Evolutionary conservation across 2,329 filamentous ascomycete genomes (phyloP).

Genomic region (Fusarium sp.): DNA sequence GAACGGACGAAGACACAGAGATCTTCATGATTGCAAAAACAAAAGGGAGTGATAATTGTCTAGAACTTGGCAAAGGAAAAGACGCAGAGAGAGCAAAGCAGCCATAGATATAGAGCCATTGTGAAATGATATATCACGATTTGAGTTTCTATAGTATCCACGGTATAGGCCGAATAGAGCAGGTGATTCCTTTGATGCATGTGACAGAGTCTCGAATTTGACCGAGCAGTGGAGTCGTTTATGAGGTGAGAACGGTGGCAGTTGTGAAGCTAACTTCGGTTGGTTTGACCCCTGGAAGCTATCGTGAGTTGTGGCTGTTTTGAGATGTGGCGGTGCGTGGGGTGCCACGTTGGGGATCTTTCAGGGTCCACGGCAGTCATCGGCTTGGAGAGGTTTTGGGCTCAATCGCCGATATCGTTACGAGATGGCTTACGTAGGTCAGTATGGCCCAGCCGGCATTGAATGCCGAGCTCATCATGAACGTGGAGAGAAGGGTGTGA

Average conservation of each 20-base stretch:
- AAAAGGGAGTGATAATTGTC: no score
- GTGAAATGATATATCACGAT: neutral
- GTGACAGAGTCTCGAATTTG: conserved; percentile 2
- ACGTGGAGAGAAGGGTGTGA: no score
- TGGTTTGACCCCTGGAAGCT: conserved; percentile 1
- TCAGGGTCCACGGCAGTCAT: no score
- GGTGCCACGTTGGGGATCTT: no score
- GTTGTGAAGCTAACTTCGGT: conserved; percentile 12
- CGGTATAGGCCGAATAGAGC: conserved; percentile 12
- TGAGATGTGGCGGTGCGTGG: no score
- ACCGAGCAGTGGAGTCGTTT: conserved; percentile 1
- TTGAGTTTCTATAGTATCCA: neutral
- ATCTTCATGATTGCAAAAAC: conserved; percentile 13
- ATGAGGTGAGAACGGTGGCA: conserved; percentile 12
- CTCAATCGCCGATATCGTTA: no score
- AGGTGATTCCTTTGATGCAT: neutral
- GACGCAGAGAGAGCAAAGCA: neutral
- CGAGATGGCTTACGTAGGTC: no score
- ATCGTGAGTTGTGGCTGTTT: conserved; percentile 11
- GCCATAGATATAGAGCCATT: neutral
- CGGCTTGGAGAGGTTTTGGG: no score
- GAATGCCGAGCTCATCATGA: no score
- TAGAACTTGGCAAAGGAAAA: neutral
- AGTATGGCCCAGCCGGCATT: no score
- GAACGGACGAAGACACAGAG: conserved; percentile 8